A percentile compares a stretch with the other conserved stretches of the same genome.
These are phyloP conservation scores for Monosiga brevicollis DNA, from an alignment of 78 protist species.

Conservation along the genomic window DNA sequence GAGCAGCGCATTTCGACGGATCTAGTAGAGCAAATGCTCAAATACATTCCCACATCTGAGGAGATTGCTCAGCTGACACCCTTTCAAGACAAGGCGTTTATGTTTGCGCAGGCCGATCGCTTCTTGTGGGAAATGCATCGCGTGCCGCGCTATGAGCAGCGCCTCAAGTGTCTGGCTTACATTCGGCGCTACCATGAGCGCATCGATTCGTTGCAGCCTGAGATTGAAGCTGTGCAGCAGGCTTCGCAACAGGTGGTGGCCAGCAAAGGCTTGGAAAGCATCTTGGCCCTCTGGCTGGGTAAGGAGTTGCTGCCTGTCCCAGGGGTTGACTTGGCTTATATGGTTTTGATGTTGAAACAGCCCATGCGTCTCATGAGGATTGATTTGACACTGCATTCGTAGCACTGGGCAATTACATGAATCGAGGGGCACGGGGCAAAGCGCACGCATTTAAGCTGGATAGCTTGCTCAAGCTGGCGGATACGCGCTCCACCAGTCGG, in stretches of 20 bases:
- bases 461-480: not conserved
- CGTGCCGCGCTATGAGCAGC: not conserved
- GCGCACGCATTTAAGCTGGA: constrained; percentile 1
- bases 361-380: too few species aligned
- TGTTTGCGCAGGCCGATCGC: constrained; percentile 6
- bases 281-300: not conserved
- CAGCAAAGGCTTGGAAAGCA: not conserved
- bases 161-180: not conserved
- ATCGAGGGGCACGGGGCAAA: constrained; percentile 3
- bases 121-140: not conserved
- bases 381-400: too few species aligned
- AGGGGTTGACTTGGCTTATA: too few species aligned
- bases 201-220: not conserved
- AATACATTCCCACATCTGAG: not conserved
- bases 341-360: too few species aligned
- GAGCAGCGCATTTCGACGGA: not conserved
- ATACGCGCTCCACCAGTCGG: not conserved
- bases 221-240: not conserved
- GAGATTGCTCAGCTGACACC: not conserved
- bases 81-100: not conserved
- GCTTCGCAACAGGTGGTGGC: not conserved
- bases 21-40: not conserved
- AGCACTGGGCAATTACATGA: constrained; percentile 13
- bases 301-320: too few species aligned
- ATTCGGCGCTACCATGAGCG: not conserved